Base-by-base conservation (phyloP, 1,139 yeast genomes). In the Taphrina betulina region DNA sequence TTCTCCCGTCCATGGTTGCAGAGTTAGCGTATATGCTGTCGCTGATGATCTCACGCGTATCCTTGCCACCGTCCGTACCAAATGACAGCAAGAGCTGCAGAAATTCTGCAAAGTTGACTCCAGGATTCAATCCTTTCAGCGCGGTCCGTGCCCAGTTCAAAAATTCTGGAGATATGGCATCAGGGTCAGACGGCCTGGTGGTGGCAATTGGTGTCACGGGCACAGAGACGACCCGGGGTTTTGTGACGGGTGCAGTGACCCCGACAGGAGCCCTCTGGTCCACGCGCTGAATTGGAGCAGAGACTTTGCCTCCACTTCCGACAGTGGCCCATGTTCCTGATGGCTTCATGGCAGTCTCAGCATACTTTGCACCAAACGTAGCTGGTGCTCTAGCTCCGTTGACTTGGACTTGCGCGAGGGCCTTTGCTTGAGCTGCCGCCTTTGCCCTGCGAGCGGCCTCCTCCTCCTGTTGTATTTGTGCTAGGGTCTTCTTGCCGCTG, bases 11-110 rank as follows among this genome's bases (percentile, higher is more conserved):
- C 87, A 92, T 83, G 1, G 94, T 85, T 1, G 94, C 80, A 26
- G 96, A 86, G 63, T 92, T 86, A 50, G 94, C 82, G 71, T 89
- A 90, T 60, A 92, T 82, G 12, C 96, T 87, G 68, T 92, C 98
- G 2, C 95, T 83, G 67, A 92, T 89, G 67, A 92, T 86, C 68
- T 84, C 95, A 48, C 78, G 75, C 0, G 95, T 81, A 63, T 89
- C 96, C 4, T 75, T 64, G 45, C 81, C 80, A 26, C 52, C 53
- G 24, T 40, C 60, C 37, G 80, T 72, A 35, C 97, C 96, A 61
- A 92, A 77, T 55, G 90, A 82, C 58, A 89, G 74, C 64, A 92
- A 78, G 69, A 92, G 83, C 60, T 86, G 83, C 58, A 92, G 74
- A 56, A 92, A 81, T 66, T 86, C 96, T 62, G 82, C 84, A 52